phyloP scores from a whole-genome alignment of 805 yeast genomes.

The Ogataea henricii region DNA sequence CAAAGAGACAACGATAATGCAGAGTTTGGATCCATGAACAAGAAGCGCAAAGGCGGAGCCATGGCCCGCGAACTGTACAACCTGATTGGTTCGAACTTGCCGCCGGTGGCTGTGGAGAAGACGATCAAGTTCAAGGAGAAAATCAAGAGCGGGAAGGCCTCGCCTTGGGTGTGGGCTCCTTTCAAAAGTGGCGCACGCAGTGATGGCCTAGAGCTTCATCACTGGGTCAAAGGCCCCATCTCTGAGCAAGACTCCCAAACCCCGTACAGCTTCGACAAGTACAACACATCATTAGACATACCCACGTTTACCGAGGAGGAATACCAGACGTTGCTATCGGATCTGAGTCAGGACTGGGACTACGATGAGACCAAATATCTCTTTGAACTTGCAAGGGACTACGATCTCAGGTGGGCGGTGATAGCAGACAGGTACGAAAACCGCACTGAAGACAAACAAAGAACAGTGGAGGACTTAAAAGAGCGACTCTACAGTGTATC shows the following conservation, averaged over 20 bases:
- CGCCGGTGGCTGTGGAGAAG: constrained; percentile 68
- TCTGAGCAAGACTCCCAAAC: constrained; percentile 38
- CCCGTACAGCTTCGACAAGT: constrained; percentile 74
- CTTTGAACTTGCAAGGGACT: constrained; percentile 64
- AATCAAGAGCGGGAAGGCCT: constrained; percentile 60
- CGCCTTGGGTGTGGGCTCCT: constrained; percentile 77
- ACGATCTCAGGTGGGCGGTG: constrained; percentile 71
- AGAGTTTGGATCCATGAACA: constrained; percentile 25
- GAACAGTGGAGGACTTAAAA: constrained; percentile 79
- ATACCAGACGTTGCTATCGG: constrained; percentile 48
- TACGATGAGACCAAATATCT: constrained; percentile 76
- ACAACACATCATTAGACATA: constrained; percentile 64
- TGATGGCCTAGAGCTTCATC: constrained; percentile 58
- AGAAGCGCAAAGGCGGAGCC: constrained; percentile 50
- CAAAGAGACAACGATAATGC: constrained; percentile 12
- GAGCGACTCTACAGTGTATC: constrained; percentile 76
- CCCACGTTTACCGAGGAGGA: constrained; percentile 69
- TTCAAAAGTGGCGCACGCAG: constrained; percentile 58
- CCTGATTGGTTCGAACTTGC: constrained; percentile 87
- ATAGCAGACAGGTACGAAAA: constrained; percentile 60
- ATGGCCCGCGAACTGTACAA: constrained; percentile 89
- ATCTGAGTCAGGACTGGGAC: constrained; percentile 52
- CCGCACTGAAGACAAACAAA: constrained; percentile 39
- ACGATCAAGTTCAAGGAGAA: constrained; percentile 61
- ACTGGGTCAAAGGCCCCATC: constrained; percentile 78